A percentile compares a stretch with the other conserved stretches of the same genome.
Conservation (phyloP, 495 filamentous ascomycete species). For the Neurospora sp. region DNA sequence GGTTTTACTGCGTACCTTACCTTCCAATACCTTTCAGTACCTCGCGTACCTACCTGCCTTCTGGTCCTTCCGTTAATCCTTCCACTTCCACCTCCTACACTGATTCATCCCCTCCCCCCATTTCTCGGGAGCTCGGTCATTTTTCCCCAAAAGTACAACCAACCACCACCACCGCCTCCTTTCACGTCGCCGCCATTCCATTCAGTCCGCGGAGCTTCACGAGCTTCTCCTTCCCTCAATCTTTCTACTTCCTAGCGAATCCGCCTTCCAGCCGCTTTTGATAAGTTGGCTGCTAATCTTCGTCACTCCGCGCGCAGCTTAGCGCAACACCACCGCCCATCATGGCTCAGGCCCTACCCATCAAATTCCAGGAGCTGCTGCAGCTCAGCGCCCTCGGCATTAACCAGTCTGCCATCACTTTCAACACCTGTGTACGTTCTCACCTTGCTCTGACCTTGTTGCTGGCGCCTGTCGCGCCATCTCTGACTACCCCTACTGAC, state of each 20-base stretch:
- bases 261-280: constrained; percentile 15
- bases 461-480: neutral
- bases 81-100: constrained; percentile 9
- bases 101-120: constrained; percentile 1
- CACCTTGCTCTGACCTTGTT: neutral
- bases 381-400: constrained; percentile 76
- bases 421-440: constrained; percentile 83
- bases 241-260: neutral
- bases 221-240: constrained; percentile 3
- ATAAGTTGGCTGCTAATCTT: constrained; percentile 24
- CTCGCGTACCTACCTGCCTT: neutral
- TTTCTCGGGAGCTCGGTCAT: neutral
- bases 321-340: constrained; percentile 21
- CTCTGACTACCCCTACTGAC: neutral
- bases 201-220: neutral
- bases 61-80: neutral
- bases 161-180: neutral
- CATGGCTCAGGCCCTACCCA: constrained; percentile 54
- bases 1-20: neutral
- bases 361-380: constrained; percentile 90
- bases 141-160: neutral
- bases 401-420: constrained; percentile 81
- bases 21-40: neutral
- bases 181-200: neutral
- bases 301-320: constrained; percentile 19